Evolutionary conservation across 1,284 basidiomycete species (phyloP).

Genomic region (Mycosarcoma mackinlayi): DNA sequence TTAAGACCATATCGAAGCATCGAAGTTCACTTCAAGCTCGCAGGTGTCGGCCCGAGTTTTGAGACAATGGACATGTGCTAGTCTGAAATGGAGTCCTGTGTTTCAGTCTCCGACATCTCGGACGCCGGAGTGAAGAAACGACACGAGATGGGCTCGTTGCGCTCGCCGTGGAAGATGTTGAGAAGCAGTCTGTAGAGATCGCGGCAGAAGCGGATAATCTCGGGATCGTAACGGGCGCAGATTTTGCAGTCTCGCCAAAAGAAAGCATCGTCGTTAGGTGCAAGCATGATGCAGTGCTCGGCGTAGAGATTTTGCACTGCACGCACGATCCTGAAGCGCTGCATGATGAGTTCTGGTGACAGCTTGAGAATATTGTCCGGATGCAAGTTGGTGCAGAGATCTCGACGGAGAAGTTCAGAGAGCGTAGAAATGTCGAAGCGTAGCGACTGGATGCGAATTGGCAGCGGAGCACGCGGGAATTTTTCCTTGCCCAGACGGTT

Average conservation of each 20-base stretch:
- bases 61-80: no score
- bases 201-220: slow-evolving; percentile 35
- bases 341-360: slow-evolving; percentile 10
- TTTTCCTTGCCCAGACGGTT: slow-evolving; percentile 24
- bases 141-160: slow-evolving; percentile 16
- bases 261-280: slow-evolving; percentile 29
- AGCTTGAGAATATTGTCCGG: slow-evolving; percentile 20
- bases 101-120: slow-evolving; percentile 21
- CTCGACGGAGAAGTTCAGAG: slow-evolving; percentile 31
- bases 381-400: slow-evolving; percentile 25
- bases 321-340: slow-evolving; percentile 25
- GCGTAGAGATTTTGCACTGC: slow-evolving; percentile 27
- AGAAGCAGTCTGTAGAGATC: slow-evolving; percentile 29
- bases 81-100: not conserved
- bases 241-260: slow-evolving; percentile 26
- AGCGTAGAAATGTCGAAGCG: slow-evolving; percentile 28
- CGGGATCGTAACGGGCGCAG: slow-evolving; percentile 27
- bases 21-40: no score
- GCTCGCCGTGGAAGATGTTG: slow-evolving; percentile 22
- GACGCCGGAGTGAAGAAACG: slow-evolving; percentile 15
- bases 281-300: slow-evolving; percentile 26
- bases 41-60: no score
- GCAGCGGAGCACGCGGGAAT: slow-evolving; percentile 19
- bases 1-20: no score
- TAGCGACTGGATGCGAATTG: slow-evolving; percentile 14